These are phyloP conservation scores for Chrysopogon serrulatus DNA, from an alignment of 176 grass and related monocot genomes.

Conservation along the genomic window DNA sequence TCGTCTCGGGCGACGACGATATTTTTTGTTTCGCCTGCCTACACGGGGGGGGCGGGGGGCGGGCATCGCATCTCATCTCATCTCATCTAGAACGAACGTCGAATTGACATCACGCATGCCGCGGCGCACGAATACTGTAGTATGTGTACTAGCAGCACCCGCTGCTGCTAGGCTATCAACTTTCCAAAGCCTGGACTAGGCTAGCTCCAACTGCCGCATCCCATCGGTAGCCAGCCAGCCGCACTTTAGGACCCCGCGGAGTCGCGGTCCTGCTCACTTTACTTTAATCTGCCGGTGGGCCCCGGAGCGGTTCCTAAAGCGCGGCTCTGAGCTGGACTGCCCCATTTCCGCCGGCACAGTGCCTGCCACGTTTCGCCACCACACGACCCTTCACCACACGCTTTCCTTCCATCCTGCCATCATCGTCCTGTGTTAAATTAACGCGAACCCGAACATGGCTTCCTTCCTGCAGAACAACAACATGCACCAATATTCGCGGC, in stretches of 20 bases:
- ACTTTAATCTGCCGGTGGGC: constrained; percentile 1
- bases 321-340: neutral
- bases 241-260: constrained; percentile 17
- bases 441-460: neutral
- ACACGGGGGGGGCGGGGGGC: too few species aligned
- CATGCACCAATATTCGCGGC: neutral
- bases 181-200: neutral
- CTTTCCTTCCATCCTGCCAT: too few species aligned
- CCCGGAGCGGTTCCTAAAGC: constrained; percentile 11
- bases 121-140: neutral
- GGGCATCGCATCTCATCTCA: neutral
- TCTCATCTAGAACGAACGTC: too few species aligned
- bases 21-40: neutral
- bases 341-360: constrained; percentile 7
- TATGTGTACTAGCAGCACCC: too few species aligned
- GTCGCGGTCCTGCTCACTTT: neutral
- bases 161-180: neutral
- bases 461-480: neutral
- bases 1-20: neutral
- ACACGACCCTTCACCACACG: too few species aligned
- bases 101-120: neutral
- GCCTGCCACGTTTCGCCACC: constrained; percentile 39
- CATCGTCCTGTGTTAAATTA: too few species aligned
- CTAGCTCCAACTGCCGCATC: constrained; percentile 2
- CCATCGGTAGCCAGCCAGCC: constrained; percentile 3